These are phyloP conservation scores for Xylona heveae DNA, from an alignment of 495 filamentous ascomycete species.

Conservation along the genomic window DNA sequence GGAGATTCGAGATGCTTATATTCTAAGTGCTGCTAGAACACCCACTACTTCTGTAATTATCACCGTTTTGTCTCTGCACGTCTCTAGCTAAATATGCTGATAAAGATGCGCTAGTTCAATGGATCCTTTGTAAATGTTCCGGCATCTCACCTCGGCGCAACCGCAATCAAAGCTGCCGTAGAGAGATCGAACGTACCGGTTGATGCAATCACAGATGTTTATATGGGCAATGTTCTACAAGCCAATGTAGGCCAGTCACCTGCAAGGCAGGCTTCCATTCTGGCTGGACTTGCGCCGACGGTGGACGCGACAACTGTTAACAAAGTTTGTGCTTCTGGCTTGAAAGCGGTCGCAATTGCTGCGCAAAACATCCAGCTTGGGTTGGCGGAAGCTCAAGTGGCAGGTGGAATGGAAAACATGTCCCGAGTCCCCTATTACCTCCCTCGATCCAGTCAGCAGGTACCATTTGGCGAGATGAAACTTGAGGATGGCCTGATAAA, in stretches of 20 bases:
- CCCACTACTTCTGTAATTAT: slow-evolving; percentile 58
- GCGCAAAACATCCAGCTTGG: slow-evolving; percentile 90
- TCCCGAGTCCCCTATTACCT: slow-evolving; percentile 81
- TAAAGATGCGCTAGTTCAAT: slow-evolving; percentile 48
- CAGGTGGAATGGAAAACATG: slow-evolving; percentile 98
- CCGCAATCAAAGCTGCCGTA: slow-evolving; percentile 75
- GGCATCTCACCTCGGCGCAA: slow-evolving; percentile 68
- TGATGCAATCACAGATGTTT: slow-evolving; percentile 65
- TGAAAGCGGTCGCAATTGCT: slow-evolving; percentile 79
- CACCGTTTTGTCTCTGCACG: background rate
- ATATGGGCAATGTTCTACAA: slow-evolving; percentile 95
- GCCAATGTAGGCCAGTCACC: slow-evolving; percentile 71
- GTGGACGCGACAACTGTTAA: slow-evolving; percentile 85
- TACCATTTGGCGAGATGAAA: slow-evolving; percentile 66
- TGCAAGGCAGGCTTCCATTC: slow-evolving; percentile 74
- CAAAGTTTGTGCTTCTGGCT: slow-evolving; percentile 88
- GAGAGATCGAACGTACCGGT: slow-evolving; percentile 60
- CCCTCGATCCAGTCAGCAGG: slow-evolving; percentile 48
- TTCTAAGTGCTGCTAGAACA: slow-evolving; percentile 69
- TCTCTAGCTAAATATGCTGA: background rate
- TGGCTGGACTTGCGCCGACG: slow-evolving; percentile 56
- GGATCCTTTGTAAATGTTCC: slow-evolving; percentile 62
- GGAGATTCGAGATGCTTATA: slow-evolving; percentile 78
- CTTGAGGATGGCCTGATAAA: slow-evolving; percentile 84
- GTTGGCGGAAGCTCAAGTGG: slow-evolving; percentile 63